Conservation (phyloP, 2,329 filamentous ascomycete genomes). For the Claviceps paspali region DNA sequence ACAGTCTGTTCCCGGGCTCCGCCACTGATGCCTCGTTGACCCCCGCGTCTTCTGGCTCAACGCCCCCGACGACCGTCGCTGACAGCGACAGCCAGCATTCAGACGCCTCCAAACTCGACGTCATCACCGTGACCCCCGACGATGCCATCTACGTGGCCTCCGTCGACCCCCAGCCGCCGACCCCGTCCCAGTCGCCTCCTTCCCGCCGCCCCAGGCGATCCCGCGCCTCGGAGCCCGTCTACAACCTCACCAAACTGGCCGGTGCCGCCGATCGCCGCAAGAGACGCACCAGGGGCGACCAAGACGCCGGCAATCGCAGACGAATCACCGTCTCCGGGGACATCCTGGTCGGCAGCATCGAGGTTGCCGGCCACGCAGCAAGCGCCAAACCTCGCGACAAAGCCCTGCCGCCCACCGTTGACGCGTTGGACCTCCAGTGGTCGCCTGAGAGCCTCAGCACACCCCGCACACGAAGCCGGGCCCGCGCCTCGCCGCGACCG, state of each 20-base stretch:
- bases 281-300: constrained; percentile 36
- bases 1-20: constrained; percentile 16
- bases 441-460: constrained; percentile 23
- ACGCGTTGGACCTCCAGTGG: constrained; percentile 31
- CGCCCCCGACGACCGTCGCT: constrained; percentile 51
- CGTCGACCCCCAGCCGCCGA: constrained; percentile 14
- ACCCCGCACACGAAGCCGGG: constrained; percentile 18
- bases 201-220: constrained; percentile 36
- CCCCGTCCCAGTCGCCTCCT: constrained; percentile 11
- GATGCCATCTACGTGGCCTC: constrained; percentile 11
- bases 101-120: constrained; percentile 23
- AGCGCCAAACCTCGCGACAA: constrained; percentile 6
- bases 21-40: constrained; percentile 29
- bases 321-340: constrained; percentile 31
- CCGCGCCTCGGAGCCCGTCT: constrained; percentile 41
- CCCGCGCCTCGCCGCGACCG: constrained; percentile 15
- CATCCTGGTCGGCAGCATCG: constrained; percentile 15
- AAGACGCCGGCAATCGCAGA: constrained; percentile 26
- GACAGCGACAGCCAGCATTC: constrained; percentile 45
- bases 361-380: constrained; percentile 10
- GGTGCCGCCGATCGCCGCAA: constrained; percentile 47
- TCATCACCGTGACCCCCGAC: constrained; percentile 17
- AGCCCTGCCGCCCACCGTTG: constrained; percentile 14
- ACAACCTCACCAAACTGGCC: constrained; percentile 49
- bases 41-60: constrained; percentile 43